Conservation (phyloP, 169 alveolate species). For the Eimeria tenella region DNA sequence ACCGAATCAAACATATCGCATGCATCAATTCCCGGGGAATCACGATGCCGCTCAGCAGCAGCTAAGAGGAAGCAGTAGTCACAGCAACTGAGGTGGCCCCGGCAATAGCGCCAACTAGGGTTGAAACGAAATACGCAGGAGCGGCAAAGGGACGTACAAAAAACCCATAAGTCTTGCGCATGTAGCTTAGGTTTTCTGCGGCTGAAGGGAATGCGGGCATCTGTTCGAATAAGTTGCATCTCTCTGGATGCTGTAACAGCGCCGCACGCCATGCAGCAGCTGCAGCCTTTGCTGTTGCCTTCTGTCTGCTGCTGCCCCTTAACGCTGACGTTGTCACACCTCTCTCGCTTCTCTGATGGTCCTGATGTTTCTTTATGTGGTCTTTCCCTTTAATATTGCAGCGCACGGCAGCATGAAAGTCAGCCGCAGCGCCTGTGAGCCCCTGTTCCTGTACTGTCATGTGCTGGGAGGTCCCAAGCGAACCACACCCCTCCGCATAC, state of each 20-base stretch:
- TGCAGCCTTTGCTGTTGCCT: conserved; percentile 53
- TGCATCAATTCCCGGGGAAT: no score
- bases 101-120: neutral
- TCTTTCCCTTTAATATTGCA: conserved; percentile 57
- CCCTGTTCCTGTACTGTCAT: neutral
- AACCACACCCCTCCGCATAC: conserved; percentile 47
- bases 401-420: conserved; percentile 58
- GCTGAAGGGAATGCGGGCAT: conserved; percentile 62
- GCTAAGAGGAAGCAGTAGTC: neutral
- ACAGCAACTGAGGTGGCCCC: neutral
- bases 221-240: conserved; percentile 64
- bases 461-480: neutral
- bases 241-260: conserved; percentile 58
- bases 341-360: neutral
- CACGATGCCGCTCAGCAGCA: neutral
- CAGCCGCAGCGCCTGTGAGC: conserved; percentile 60
- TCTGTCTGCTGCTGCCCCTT: neutral
- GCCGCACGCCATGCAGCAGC: conserved; percentile 75
- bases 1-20: no score
- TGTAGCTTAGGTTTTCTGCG: conserved; percentile 46
- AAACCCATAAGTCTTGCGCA: conserved; percentile 43
- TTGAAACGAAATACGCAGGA: conserved; percentile 7
- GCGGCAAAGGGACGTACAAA: neutral
- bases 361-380: conserved; percentile 30
- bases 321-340: neutral